Evolutionary conservation across 306 rosid species (phyloP).

Genomic region (Vigna trinervia): DNA sequence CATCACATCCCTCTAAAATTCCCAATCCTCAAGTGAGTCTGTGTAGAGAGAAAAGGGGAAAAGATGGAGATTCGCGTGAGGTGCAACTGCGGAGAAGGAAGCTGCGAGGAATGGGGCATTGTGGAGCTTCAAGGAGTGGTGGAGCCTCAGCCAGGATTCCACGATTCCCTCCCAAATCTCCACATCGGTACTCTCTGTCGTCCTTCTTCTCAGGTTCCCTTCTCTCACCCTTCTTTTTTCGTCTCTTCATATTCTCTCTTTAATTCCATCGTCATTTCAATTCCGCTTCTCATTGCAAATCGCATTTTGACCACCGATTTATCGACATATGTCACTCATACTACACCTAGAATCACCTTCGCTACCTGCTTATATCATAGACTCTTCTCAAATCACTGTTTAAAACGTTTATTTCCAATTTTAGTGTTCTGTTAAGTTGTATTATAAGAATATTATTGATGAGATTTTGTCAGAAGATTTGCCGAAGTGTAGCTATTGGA

Average conservation of each 20-base stretch:
- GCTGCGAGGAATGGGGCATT: constrained; percentile 81
- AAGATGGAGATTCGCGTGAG: constrained; percentile 73
- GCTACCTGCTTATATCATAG: not conserved
- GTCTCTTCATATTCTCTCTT: not conserved
- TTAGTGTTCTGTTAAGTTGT: not conserved
- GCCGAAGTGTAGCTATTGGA: not conserved
- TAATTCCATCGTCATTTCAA: not conserved
- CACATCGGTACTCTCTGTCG: constrained; percentile 78
- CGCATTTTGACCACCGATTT: not conserved
- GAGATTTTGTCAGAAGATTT: not conserved
- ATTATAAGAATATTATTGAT: not conserved
- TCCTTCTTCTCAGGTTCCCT: constrained; percentile 71
- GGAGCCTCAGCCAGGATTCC: constrained; percentile 67
- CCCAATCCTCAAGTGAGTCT: not conserved
- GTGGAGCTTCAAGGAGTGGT: constrained; percentile 78
- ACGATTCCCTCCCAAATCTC: constrained; percentile 66
- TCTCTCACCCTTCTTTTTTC: not conserved
- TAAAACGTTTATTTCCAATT: not conserved
- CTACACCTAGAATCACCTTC: not conserved
- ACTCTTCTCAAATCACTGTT: not conserved
- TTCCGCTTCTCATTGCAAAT: not conserved
- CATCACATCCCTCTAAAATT: not conserved
- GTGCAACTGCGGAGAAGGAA: constrained; percentile 69
- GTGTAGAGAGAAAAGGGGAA: not conserved
- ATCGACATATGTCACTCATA: not conserved